Conservation (phyloP, 371 early-diverging fungal genomes). For the Mortierella sp. region DNA sequence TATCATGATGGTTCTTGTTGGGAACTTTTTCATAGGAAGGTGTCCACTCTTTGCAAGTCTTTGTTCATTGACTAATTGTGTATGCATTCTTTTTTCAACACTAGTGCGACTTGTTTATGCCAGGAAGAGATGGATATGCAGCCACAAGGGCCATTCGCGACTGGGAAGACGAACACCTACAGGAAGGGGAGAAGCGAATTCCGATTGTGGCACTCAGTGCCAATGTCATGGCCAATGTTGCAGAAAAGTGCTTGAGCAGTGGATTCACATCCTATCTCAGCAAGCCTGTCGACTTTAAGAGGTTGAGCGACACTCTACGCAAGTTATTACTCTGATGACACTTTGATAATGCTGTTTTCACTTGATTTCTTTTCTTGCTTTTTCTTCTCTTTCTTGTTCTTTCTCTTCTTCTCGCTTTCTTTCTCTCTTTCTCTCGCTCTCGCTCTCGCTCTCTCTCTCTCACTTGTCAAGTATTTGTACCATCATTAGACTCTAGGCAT, state of each 20-base stretch:
- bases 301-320: conserved; percentile 68
- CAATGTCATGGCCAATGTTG: conserved; percentile 75
- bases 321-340: conserved; percentile 20
- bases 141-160: conserved; percentile 68
- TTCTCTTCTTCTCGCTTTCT: no score
- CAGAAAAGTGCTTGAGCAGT: conserved; percentile 60
- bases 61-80: not conserved
- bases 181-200: conserved; percentile 51
- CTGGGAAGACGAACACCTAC: conserved; percentile 61
- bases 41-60: no score
- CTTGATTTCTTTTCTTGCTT: no score
- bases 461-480: no score
- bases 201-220: conserved; percentile 73
- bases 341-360: no score
- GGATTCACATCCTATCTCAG: conserved; percentile 72
- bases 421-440: no score
- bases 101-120: conserved; percentile 72
- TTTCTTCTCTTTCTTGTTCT: no score
- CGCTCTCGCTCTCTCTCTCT: no score
- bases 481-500: no score
- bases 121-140: conserved; percentile 74
- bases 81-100: not conserved
- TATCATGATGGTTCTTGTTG: not conserved
- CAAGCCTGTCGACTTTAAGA: conserved; percentile 73
- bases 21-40: not conserved